Base-by-base conservation (phyloP, 495 filamentous ascomycete species). In the Penicillium ucsense region DNA sequence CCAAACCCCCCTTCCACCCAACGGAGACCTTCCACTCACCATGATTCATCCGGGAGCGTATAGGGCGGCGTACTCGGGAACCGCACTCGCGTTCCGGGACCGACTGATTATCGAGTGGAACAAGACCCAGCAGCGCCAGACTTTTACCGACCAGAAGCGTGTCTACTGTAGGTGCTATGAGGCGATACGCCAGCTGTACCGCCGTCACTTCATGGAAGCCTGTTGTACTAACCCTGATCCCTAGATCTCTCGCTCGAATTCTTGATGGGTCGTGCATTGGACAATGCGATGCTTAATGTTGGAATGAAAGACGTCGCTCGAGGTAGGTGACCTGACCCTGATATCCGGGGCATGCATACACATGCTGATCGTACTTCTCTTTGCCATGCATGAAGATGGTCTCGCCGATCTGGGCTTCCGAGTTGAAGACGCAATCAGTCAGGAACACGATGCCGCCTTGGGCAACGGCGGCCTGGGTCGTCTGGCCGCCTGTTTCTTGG, bases 211-310 rank as follows among this genome's bases (percentile, higher is more conserved):
- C 8, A 30, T 31, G 38, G 11, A 32, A 11, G 4, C 34, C 32
- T 36, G 11, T 6, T 8, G 32, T n/a, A 20, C 46, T 48, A 41
- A 48, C 30, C 20, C 12, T 6, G 46, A 35, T 3, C 8, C 29
- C 7, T 54, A 81, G 79, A 98, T 64, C 75, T 98, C 37, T 95
- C 89, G 31, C 78, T 98, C 37, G 92, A 98, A 61, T 98, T 98
- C 57, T 71, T 98, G 48, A 98, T 98, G 92, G 92, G 92, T 28
- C 75, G 92, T 55, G 85, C 92, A 33, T 68, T 98, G 55, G 92
- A 98, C 68, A 98, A 98, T 82, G 89, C 94, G 31, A 96, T 98
- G 87, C 78, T 98, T 46, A 98, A 98, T 58, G 77, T 92, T 45
- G 88, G 85, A 7, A 72, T 87, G 70, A 98, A 98, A 67, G 80